Base-by-base conservation (phyloP, 1,139 yeast species). In the Taphrina betulina region DNA sequence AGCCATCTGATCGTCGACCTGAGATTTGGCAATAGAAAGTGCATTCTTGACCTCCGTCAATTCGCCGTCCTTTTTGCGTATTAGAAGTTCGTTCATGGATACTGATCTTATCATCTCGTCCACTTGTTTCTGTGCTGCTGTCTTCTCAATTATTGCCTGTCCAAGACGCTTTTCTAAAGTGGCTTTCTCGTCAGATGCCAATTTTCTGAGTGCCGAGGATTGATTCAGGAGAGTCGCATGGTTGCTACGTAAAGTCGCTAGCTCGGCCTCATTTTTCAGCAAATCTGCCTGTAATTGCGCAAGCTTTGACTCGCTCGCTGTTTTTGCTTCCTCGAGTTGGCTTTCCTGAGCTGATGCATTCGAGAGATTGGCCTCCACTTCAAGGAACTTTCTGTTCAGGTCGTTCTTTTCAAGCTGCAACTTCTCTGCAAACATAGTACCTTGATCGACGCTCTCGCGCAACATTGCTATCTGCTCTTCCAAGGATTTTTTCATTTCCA, bases 401-500 rank as follows among this genome's bases (percentile, higher is more conserved):
- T 60, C 65, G 2, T 58, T 41, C 59, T 67, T 71, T 53, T 71
- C 74, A n/a, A 59, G 57, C 58, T 72, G 72, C 36, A 72, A 63
- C 23, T 60, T 58, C 1, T 64, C 63, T 36, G 72, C 68, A 14
- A 70, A 57, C 22, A 60, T 57, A 10, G 72, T 69, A 4, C 73
- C 72, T 33, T 67, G 64, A 38, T 63, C 69, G 4, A 72, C 67
- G 61, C 70, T 72, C 35, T 59, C 57, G 53, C 68, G 61, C 65
- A 69, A 65, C 5, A 60, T 28, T 31, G 67, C 69, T 3, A 69
- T 64, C 37, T 69, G 68, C 8, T 66, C 62, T 55, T 68, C 70
- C 3, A 73, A 64, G 24, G 66, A 66, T 41, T 66, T 65, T 54
- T 77, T 71, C 24, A 73, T 70, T 1, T 66, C 69, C 41, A 67